Evolutionary conservation across 768 basidiomycete genomes (phyloP), one percentile per base, ranked within the genome.

Genomic region (Xanthoconium purpureum): DNA sequence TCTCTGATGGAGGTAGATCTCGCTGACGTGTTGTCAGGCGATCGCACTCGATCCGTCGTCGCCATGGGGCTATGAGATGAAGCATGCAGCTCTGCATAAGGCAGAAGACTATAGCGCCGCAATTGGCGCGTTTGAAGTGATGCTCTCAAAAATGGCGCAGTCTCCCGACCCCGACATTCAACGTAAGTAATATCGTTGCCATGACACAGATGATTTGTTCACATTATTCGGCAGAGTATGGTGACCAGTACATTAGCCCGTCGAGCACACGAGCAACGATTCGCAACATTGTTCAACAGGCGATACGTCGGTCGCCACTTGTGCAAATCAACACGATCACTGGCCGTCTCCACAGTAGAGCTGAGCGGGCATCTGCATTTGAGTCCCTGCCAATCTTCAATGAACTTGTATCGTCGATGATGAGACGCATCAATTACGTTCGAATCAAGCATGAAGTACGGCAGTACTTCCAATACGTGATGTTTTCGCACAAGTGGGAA

Each of bases 401-500:
- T 3, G 18, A 42, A 24, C 50, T 51, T 17, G 18, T 51, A 6
- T 51, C 50, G 39, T 42, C 38, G 6, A 51, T 24, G 40, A 51
- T 30, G 6, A 42, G 14, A 0, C 50, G 40, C 10, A 42, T 35
- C 13, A 40, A 42, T 32, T 17, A 24, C 10, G 32, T 12, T 4
- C 39, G 50, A 4, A 53, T 56, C 36, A 53, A 56, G 30, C 50
- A 13, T 15, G 42, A 46, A 28, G 44, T 53, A 9, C 24, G 18
- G 38, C 40, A 15, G 29, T 45, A 37, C 29, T 55, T 52, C 50
- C 33, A 20, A 37, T 55, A 55, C 13, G 44, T 35, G 6, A 54
- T 54, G 55, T 36, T 56, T 2, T 56, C 55, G 15, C 55, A 56
- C 36, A 56, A n/a, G 24, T 55, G 48, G 48, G 48, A 52, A 35